Evolutionary conservation across 1,139 yeast genomes (phyloP), one percentile per base, ranked within the genome.

Genomic region (Lodderomyces margitis): DNA sequence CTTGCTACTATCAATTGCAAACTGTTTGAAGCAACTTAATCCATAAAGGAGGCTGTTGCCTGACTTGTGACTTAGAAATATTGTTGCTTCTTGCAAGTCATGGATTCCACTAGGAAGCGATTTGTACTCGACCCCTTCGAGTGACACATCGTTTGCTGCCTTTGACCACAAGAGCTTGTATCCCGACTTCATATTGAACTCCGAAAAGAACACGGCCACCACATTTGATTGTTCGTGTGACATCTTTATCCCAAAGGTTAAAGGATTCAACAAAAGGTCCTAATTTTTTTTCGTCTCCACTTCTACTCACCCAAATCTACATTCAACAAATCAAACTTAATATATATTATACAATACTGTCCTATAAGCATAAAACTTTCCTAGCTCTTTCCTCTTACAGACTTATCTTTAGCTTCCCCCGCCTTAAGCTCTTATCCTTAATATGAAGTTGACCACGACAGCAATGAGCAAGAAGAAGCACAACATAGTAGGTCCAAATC

Each of bases 401-500:
- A 21, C 8, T 21, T 21, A 21, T 21, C 25, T 8, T 16, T 31
- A 16, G 48, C 31, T 16, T 27, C 31, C 27, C 28, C 6, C 6
- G 12, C 12, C 9, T n/a, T 54, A 68, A 21, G 80, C 77, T 56
- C 82, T 78, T 54, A 88, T 81, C 71, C 98, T 84, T 61, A 92
- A 74, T 30, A 89, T 70, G 60, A 92, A 92, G 72, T 92, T 92
- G 50, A 91, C 88, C 38, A 91, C 83, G 38, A 92, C 97, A 1
- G 98, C 97, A 40, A 89, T 80, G 52, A 94, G 73, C 61, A 92
- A 76, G 71, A 92, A 92, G 71, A 91, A 75, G 68, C 98, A 92
- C 56, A 92, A 78, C 88, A 92, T 84, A n/a, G 99, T 94, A 39
- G 99, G 98, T 33, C 99, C 99, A 55, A 92, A 85, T 59, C 98